Conservation (phyloP, 2,329 filamentous ascomycete genomes). For the Trichoderma asperellum region DNA sequence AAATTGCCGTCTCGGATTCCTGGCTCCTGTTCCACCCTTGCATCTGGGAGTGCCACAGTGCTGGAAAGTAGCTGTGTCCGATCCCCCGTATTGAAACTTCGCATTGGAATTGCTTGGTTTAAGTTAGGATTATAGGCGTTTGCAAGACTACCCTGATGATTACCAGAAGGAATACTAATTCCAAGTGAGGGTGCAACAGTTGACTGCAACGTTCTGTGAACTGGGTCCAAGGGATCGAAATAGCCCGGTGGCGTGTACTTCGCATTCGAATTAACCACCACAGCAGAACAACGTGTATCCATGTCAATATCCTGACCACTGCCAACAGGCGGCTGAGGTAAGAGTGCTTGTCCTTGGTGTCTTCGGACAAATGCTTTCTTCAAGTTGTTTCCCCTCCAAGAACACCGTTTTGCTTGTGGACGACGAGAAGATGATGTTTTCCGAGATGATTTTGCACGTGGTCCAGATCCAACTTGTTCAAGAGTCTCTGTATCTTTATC, state of each 20-base stretch:
- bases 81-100: neutral
- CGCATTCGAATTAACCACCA: neutral
- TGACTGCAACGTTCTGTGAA: neutral
- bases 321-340: neutral
- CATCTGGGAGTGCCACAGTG: too few species aligned
- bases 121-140: neutral
- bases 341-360: neutral
- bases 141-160: neutral
- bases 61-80: neutral
- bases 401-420: neutral
- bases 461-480: too few species aligned
- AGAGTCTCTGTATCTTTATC: neutral
- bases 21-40: neutral
- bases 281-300: neutral
- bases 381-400: neutral
- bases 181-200: neutral
- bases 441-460: too few species aligned
- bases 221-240: slow-evolving; percentile 7
- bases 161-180: neutral
- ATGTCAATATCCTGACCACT: neutral
- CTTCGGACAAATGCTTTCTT: neutral
- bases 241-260: neutral
- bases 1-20: too few species aligned
- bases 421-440: neutral
- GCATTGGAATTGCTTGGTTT: neutral